Base-by-base conservation (phyloP, 2,329 filamentous ascomycete species). In the Alternaria sp. region DNA sequence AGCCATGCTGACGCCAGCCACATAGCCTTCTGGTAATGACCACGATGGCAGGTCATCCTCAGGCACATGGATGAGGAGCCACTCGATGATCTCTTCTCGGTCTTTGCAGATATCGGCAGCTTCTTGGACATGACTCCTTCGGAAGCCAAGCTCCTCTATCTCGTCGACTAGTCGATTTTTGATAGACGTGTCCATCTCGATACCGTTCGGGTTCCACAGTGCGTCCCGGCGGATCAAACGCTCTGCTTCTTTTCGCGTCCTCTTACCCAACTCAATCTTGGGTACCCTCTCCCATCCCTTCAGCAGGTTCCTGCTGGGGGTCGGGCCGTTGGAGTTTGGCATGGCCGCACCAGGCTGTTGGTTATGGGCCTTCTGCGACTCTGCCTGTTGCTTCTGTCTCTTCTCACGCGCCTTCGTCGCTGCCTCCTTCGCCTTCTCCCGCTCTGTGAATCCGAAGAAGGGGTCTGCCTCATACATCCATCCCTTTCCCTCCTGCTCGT, bases 381-480 rank as follows among this genome's bases (percentile, higher is more conserved):
- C 81, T 60, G 87, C 88, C 51, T 80, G 78, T 64, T 87, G 87
- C 63, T 81, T 80, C 44, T 81, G 80, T 58, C 73, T 80, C 62
- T 95, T 91, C 64, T 87, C 88, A 58, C 89, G 86, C 80, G 92
- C 93, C 84, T 95, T 97, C 72, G 93, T 91, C 46, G 89, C 87
- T 3, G 88, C 84, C 2, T 86, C 88, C 64, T 91, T 91, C 8
- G 91, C 89, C 70, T 93, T 91, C 68, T 96, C 91, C 53, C 91
- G 85, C 78, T 96, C 92, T 67, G 89, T 86, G 64, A 91, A 85
- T 1, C 92, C 89, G 61, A 89, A 86, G 81, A 99, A 99, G 0
- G 95, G 95, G 72, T 99, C 95, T 11, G 93, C 93, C 69, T 96
- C 94, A 77, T 98, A 99, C 87, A 96, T 89, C 91, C 94, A 97